Percentiles rank a stretch among this genome's conserved stretches.
phyloP scores from a whole-genome alignment of 1,284 basidiomycete species.

The Puccinia hordei region DNA sequence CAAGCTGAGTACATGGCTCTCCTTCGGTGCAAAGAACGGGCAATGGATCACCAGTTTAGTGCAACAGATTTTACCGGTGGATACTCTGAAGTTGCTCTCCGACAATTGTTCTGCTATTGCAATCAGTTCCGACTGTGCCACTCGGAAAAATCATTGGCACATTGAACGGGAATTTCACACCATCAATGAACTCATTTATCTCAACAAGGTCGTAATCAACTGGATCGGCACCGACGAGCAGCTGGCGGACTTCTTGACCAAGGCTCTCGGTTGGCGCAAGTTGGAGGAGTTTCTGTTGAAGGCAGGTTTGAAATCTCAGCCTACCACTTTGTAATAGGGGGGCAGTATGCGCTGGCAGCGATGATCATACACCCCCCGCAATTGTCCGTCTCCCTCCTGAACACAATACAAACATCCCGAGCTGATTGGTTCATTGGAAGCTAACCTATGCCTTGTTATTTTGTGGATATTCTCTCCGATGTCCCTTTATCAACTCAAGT shows the following conservation, averaged over 20 bases:
- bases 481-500: too few species aligned
- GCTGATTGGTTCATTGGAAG: too few species aligned
- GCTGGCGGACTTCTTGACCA: neutral
- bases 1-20: slow-evolving; percentile 39
- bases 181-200: neutral
- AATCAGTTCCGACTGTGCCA: neutral
- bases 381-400: too few species aligned
- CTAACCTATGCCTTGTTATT: too few species aligned
- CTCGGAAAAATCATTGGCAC: slow-evolving; percentile 6
- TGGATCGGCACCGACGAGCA: neutral
- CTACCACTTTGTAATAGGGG: too few species aligned
- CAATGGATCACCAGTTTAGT: neutral
- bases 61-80: neutral
- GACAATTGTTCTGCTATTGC: neutral
- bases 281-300: neutral
- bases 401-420: too few species aligned
- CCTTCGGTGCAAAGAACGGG: neutral
- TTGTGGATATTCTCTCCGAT: too few species aligned
- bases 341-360: too few species aligned
- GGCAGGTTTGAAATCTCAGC: neutral
- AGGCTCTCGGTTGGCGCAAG: neutral
- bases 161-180: slow-evolving; percentile 7
- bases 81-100: too few species aligned
- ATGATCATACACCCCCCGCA: too few species aligned
- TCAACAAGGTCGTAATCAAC: neutral